A percentile compares a stretch with the other conserved stretches of the same genome.
Evolutionary conservation across 306 rosid genomes (phyloP).

Genomic region (Castanopsis chinensis): DNA sequence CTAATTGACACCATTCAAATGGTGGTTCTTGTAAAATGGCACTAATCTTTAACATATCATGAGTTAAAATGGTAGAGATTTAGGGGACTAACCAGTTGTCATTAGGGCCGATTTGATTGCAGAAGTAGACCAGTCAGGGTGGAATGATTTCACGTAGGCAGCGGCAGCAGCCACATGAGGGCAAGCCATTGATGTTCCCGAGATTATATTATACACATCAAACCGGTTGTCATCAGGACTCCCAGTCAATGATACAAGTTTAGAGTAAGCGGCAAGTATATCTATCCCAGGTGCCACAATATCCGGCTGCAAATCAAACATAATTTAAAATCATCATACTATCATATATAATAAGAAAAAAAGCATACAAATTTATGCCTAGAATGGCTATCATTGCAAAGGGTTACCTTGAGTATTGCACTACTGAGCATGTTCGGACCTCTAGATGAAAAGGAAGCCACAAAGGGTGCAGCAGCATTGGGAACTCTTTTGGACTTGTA

Average conservation of each 20-base stretch:
- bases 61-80: background rate
- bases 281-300: constrained; percentile 76
- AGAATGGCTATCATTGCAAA: too few species aligned
- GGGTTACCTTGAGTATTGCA: constrained; percentile 62
- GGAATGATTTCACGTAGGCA: constrained; percentile 73
- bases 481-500: constrained; percentile 29
- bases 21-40: too few species aligned
- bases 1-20: too few species aligned
- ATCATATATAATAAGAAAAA: too few species aligned
- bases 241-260: constrained; percentile 39
- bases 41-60: too few species aligned
- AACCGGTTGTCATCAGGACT: constrained; percentile 34
- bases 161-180: constrained; percentile 73
- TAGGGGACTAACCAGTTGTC: constrained; percentile 62
- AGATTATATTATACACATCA: constrained; percentile 44
- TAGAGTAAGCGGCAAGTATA: constrained; percentile 68
- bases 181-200: constrained; percentile 89
- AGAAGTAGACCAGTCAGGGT: constrained; percentile 80
- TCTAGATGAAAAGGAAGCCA: constrained; percentile 72
- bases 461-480: constrained; percentile 40
- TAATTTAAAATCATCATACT: too few species aligned
- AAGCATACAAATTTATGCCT: too few species aligned
- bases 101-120: constrained; percentile 86
- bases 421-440: constrained; percentile 52
- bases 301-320: constrained; percentile 52